Base-by-base conservation (phyloP, 768 basidiomycete genomes). In the Trametes cinnabarina region DNA sequence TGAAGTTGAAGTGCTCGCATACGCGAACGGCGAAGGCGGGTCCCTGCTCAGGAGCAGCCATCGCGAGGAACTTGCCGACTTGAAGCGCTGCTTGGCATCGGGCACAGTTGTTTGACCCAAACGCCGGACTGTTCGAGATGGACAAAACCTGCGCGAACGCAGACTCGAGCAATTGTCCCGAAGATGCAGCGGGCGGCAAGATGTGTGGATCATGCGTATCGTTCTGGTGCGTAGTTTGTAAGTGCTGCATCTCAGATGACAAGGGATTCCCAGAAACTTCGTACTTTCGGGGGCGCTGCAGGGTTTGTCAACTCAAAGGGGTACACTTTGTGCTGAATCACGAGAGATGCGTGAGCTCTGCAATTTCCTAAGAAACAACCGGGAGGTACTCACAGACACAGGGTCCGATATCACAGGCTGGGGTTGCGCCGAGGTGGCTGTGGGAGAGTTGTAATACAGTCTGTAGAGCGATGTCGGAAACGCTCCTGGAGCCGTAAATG, bases 361-460 rank as follows among this genome's bases (percentile, higher is more conserved):
- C 34, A n/a, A 12, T 22, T 7, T 43, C 22, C 32, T 23, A 43
- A 32, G 19, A 8, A n/a, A 59, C 55, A 50, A 17, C 32, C n/a
- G n/a, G 12, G 34, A 20, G 30, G 37, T 44, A 47, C 69, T 55
- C 61, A 88, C 88, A 25, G 79, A 79, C 30, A 89, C 80, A 9
- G 87, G 85, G 67, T 91, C 88, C 14, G 87, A 82, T 35, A 91
- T 79, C 57, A 89, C 78, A n/a, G 88, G 89, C 71, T 91, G 89
- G 3, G 83, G 83, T 67, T 91, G 89, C 0, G 78, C 82, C 12
- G 81, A 80, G 2, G 89, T 90, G 30, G 82, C 85, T 1, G 87
- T 90, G 30, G 89, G 87, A 61, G 79, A 72, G 69, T 89, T 90
- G 72, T 84, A 88, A 69, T 90, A 91, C 50, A 76, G 67, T n/a